A percentile compares a stretch with the other conserved stretches of the same genome.
phyloP scores from a whole-genome alignment of 495 filamentous ascomycete genomes.

The Penicillium coffeae region DNA sequence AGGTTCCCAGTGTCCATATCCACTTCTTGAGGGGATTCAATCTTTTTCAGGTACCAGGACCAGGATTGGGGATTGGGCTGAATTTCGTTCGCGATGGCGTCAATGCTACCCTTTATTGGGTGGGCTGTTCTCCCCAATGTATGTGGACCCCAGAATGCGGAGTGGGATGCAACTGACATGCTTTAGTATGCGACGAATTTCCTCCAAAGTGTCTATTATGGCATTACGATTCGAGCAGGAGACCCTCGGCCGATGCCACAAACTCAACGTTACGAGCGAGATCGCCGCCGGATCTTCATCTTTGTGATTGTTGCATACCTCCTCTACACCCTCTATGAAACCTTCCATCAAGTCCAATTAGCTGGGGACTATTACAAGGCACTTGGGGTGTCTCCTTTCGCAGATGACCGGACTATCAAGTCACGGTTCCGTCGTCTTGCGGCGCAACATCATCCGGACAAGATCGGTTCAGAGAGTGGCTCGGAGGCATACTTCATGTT shows the following conservation, averaged over 20 bases:
- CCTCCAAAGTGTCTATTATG: slow-evolving; percentile 78
- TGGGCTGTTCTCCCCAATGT: slow-evolving; percentile 81
- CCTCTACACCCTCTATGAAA: slow-evolving; percentile 90
- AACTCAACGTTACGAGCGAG: slow-evolving; percentile 60
- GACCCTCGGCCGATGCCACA: slow-evolving; percentile 75
- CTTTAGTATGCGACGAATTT: slow-evolving; percentile 71
- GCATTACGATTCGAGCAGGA: slow-evolving; percentile 85
- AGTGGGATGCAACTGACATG: not conserved
- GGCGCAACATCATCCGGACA: slow-evolving; percentile 86
- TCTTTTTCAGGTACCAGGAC: not conserved
- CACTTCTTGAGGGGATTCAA: not conserved
- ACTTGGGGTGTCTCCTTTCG: slow-evolving; percentile 62
- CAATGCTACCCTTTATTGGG: slow-evolving; percentile 69
- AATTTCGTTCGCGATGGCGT: slow-evolving; percentile 19
- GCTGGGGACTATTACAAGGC: slow-evolving; percentile 72
- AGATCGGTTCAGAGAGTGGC: slow-evolving; percentile 43
- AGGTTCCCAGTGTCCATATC: not conserved
- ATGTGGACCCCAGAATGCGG: slow-evolving; percentile 23
- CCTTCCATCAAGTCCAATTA: slow-evolving; percentile 71
- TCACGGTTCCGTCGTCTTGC: slow-evolving; percentile 83
- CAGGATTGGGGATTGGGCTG: not conserved
- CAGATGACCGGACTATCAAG: slow-evolving; percentile 72
- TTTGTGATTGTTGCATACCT: slow-evolving; percentile 79
- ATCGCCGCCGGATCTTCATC: slow-evolving; percentile 79
- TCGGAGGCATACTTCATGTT: slow-evolving; percentile 69